Conservation (phyloP, 2,329 filamentous ascomycete genomes). For the Verticillium klebahnii region DNA sequence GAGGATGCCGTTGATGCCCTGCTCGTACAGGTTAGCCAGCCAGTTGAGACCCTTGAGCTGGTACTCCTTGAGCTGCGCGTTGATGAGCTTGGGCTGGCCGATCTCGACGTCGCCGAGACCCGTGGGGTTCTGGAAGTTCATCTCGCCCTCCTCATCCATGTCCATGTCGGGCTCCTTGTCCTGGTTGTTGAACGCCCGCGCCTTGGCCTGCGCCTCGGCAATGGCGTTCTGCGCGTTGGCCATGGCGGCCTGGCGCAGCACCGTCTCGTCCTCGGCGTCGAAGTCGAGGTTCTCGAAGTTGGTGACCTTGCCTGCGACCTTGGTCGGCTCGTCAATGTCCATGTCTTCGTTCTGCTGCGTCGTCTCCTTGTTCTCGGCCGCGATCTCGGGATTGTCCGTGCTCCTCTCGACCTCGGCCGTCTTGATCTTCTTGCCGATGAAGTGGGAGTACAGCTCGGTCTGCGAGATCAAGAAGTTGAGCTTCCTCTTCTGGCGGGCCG, state of each 20-base stretch:
- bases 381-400: constrained; percentile 74
- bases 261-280: constrained; percentile 87
- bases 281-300: constrained; percentile 95
- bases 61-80: constrained; percentile 94
- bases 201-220: constrained; percentile 88
- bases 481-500: constrained; percentile 95
- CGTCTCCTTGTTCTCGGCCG: constrained; percentile 44
- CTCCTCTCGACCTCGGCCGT: constrained; percentile 91
- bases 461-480: constrained; percentile 99
- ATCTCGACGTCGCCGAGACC: constrained; percentile 93
- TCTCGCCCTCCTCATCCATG: constrained; percentile 87
- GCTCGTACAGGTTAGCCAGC: constrained; percentile 98
- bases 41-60: constrained; percentile 99
- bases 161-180: constrained; percentile 51
- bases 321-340: constrained; percentile 48
- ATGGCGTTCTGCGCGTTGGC: constrained; percentile 96
- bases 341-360: constrained; percentile 34
- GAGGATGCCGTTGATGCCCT: constrained; percentile 98
- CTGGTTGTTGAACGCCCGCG: constrained; percentile 80
- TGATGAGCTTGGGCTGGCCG: constrained; percentile 88
- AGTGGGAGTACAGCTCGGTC: constrained; percentile 97
- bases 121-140: constrained; percentile 99
- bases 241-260: constrained; percentile 77
- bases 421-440: constrained; percentile 99
- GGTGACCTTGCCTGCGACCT: constrained; percentile 68